Base-by-base conservation (phyloP, 371 early-diverging fungal species). In the Haplosporangium sp. region DNA sequence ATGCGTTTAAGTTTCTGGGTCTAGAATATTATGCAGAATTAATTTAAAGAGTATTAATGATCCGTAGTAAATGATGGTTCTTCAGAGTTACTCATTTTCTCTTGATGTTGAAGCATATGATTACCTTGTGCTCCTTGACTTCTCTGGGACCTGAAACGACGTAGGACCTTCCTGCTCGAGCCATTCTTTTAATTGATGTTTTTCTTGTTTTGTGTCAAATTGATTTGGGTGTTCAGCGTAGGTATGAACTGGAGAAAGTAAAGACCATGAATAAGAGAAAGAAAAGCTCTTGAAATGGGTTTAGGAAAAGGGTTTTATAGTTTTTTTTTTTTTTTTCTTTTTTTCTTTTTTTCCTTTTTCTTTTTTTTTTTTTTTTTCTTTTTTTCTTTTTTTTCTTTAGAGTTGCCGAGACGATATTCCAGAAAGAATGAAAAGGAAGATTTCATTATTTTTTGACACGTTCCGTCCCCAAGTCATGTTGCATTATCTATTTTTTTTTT, bases 1-100 rank as follows among this genome's bases (percentile, higher is more conserved):
- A 76, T 39, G 34, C 77, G 71, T 40, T 68, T 68, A 7, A 3
- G 27, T 42, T 65, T 76, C 19, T 71, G 68, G 11, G 56, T 55
- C 77, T 76, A 11, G 11, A 42, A 42, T 8, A 42, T 8, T 8
- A 42, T 27, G 27, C 27, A 42, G 11, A 42, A 42, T 5, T 5
- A 11, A 42, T 42, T 8, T 42, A 42, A 42, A 42, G 44, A 42
- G 44, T 27, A 27, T 27, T 27, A 27, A 27, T 27, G 27, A 27
- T 27, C 27, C 27, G 27, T 27, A 27, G 27, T 27, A 27, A 27
- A 27, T 27, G 27, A 27, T 27, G 27, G 27, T 27, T 27, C 27
- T 27, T 27, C 27, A 27, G 27, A 27, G 27, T 42, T 42, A 11
- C 44, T 42, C 6, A 11, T 42, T 42, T 42, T 11, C 11, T 11